Conservation (phyloP, 306 rosid genomes). For the Pterocarpus santalinus region DNA sequence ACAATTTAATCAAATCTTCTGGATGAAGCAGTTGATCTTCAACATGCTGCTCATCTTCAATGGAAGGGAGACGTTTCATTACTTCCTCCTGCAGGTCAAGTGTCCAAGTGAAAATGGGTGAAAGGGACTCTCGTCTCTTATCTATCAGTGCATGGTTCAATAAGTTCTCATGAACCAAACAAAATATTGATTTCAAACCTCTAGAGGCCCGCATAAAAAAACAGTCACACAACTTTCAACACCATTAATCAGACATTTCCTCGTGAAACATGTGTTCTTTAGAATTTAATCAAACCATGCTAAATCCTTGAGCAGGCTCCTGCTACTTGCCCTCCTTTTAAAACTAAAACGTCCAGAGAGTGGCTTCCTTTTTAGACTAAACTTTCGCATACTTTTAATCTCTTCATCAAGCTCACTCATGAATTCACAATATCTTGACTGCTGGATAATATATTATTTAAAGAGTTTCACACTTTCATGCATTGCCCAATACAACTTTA, state of each 20-base stretch:
- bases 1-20: slow-evolving; percentile 76
- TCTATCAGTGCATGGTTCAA: slow-evolving; percentile 26
- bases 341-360: background rate
- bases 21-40: slow-evolving; percentile 78
- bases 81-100: slow-evolving; percentile 77
- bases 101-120: slow-evolving; percentile 36
- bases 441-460: too few species aligned
- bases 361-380: background rate
- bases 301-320: slow-evolving; percentile 6
- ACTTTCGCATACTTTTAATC: background rate
- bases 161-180: slow-evolving; percentile 25
- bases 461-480: too few species aligned
- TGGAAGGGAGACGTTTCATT: slow-evolving; percentile 51
- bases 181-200: slow-evolving; percentile 13
- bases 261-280: background rate
- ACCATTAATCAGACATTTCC: background rate
- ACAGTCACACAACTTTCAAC: slow-evolving; percentile 9
- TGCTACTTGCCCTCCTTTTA: background rate
- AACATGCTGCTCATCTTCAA: slow-evolving; percentile 63
- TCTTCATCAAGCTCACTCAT: background rate
- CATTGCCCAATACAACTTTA: too few species aligned
- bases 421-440: too few species aligned
- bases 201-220: background rate
- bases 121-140: slow-evolving; percentile 27
- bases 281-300: background rate